Percentiles rank a stretch among this genome's conserved stretches.
phyloP scores from a whole-genome alignment of 306 rosid species.

The Cucurbita ficifolia region DNA sequence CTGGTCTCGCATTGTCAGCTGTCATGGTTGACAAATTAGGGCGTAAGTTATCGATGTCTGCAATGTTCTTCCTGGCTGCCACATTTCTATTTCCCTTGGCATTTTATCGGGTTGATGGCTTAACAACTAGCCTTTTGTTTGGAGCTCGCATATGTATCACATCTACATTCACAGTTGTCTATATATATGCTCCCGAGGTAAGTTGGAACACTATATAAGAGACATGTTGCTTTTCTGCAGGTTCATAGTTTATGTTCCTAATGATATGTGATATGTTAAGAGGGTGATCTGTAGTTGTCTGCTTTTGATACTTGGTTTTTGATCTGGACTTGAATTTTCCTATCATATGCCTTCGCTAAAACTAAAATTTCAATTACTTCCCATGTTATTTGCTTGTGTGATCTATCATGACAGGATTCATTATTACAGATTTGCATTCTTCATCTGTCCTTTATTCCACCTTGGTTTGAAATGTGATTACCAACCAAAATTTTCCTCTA shows the following conservation, averaged over 20 bases:
- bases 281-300: neutral
- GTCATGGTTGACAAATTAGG: slow-evolving; percentile 70
- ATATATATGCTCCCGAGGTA: slow-evolving; percentile 95
- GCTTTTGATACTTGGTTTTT: neutral
- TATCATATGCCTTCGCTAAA: neutral
- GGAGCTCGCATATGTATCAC: slow-evolving; percentile 98
- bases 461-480: neutral
- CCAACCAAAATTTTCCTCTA: neutral
- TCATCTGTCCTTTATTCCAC: neutral
- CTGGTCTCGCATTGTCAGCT: slow-evolving; percentile 78
- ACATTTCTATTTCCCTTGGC: slow-evolving; percentile 65
- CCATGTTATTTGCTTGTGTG: neutral
- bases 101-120: slow-evolving; percentile 40
- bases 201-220: neutral
- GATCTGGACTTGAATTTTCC: slow-evolving; percentile 5
- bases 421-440: neutral
- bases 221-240: neutral
- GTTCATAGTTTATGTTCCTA: neutral
- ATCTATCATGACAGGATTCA: neutral
- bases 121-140: slow-evolving; percentile 67
- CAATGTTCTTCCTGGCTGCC: slow-evolving; percentile 66
- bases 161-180: slow-evolving; percentile 63
- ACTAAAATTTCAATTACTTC: neutral
- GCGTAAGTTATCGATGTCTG: slow-evolving; percentile 78
- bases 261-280: neutral